Evolutionary conservation across 2,329 filamentous ascomycete species (phyloP).

Genomic region (Myriangium duriaei): DNA sequence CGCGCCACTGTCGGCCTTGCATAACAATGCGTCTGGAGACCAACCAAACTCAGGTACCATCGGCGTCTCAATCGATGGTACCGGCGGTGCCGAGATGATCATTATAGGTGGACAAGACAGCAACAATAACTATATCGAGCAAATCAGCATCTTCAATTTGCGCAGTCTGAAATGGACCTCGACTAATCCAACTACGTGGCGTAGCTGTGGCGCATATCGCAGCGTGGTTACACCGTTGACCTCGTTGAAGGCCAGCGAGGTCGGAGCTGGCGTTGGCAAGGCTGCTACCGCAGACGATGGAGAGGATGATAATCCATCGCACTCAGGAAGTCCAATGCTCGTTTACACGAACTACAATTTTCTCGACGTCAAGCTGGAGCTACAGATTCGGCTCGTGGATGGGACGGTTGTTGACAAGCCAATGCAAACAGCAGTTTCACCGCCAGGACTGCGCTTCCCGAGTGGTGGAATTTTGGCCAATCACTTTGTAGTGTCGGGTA

Average conservation of each 20-base stretch:
- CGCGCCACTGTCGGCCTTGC: slow-evolving; percentile 73
- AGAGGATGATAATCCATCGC: slow-evolving; percentile 14
- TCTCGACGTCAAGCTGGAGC: slow-evolving; percentile 85
- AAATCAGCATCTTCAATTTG: slow-evolving; percentile 96
- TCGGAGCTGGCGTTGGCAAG: slow-evolving; percentile 45
- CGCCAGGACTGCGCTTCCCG: slow-evolving; percentile 84
- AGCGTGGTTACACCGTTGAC: slow-evolving; percentile 83
- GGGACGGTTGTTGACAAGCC: slow-evolving; percentile 73
- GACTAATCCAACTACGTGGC: slow-evolving; percentile 63
- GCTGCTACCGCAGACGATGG: slow-evolving; percentile 27
- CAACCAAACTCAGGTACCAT: slow-evolving; percentile 79
- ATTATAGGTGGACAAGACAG: slow-evolving; percentile 94
- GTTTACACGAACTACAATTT: slow-evolving; percentile 99
- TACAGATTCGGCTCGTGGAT: slow-evolving; percentile 77
- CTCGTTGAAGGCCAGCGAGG: slow-evolving; percentile 49
- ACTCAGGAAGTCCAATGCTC: slow-evolving; percentile 57
- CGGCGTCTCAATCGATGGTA: slow-evolving; percentile 78
- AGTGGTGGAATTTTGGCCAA: slow-evolving; percentile 93
- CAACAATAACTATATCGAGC: slow-evolving; percentile 97
- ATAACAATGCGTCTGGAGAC: slow-evolving; percentile 74
- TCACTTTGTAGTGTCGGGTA: slow-evolving; percentile 94
- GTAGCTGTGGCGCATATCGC: slow-evolving; percentile 90
- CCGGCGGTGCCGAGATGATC: slow-evolving; percentile 91
- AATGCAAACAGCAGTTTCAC: slow-evolving; percentile 78
- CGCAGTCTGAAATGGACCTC: slow-evolving; percentile 92